Evolutionary conservation across 495 filamentous ascomycete species (phyloP), one percentile per base, ranked within the genome.

Genomic region (Endocarpon pusillum): DNA sequence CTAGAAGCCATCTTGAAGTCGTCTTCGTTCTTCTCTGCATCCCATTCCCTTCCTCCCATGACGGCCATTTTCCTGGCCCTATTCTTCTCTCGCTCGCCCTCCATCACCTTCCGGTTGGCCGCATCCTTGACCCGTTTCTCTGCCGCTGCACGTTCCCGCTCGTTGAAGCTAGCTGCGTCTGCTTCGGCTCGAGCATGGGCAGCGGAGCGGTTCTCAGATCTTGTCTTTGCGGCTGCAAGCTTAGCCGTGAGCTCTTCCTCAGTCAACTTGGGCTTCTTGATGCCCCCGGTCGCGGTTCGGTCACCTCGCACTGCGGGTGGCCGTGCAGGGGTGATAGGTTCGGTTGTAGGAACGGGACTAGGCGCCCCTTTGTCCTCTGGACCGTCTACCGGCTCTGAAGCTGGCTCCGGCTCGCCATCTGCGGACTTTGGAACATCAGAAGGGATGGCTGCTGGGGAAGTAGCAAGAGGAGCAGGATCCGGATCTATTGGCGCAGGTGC

Each of bases 11-110:
- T n/a, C 27, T 55, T 62, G 36, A 59, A 68, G 46, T 74, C 66
- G 12, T 71, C 68, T 40, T 82, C 76, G 16, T 64, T 64, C 49
- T 86, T 85, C 41, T 74, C 67, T 11, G 64, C 62, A 57, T 86
- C 80, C 80, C 80, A 86, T 49, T 85, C 80, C 26, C 80, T 57
- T 2, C 69, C 78, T 0, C 57, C 61, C 24, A 71, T 50, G 10
- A 76, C 73, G 18, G 71, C 63, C 14, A 86, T 53, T 45, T 86
- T 86, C 35, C 80, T 56, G 45, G 67, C 58, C 21, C 78, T 54
- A 41, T 86, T 86, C 41, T 66, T 66, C 45, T 82, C 79, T 15
- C 80, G 54, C 49, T 86, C 80, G 19, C 56, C 62, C 43, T 78
- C 73, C 73, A 78, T 73, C 24, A 67, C 58, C 21, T 62, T 57